Evolutionary conservation across 75 land plant genomes (phyloP).

Genomic region (Pinus taeda): DNA sequence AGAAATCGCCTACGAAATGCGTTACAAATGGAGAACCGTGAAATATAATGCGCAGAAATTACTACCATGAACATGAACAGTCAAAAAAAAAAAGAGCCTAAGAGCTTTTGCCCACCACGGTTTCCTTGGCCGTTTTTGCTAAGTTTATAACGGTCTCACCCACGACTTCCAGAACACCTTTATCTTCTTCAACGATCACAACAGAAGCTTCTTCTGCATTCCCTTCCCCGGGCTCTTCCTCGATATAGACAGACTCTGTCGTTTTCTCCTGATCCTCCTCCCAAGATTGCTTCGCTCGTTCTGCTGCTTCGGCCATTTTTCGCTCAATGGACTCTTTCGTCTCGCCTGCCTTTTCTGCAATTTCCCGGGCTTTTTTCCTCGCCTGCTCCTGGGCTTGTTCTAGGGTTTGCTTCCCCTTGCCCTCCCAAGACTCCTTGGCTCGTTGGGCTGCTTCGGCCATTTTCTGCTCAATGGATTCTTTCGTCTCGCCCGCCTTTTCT

Average conservation of each 20-base stretch:
- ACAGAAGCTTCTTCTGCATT: no score
- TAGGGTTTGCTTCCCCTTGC: not conserved
- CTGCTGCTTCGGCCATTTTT: not conserved
- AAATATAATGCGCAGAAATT: no score
- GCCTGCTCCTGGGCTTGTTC: no score
- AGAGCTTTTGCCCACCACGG: not conserved
- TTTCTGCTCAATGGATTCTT: not conserved
- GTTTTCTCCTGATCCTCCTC: not conserved
- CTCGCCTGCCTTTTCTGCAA: constrained; percentile 2
- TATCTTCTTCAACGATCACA: not conserved
- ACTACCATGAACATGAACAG: no score
- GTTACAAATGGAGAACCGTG: no score
- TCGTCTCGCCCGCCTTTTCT: not conserved
- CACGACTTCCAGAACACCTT: not conserved
- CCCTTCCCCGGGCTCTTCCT: no score
- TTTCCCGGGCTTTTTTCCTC: not conserved
- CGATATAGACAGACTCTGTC: not conserved
- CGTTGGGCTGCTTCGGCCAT: not conserved
- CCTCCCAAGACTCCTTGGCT: not conserved
- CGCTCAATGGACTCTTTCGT: not conserved
- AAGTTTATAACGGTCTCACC: not conserved
- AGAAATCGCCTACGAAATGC: no score
- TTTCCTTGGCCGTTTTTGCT: not conserved
- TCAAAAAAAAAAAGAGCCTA: no score
- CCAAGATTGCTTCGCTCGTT: not conserved